Percentiles rank a stretch among this genome's conserved stretches.
These are phyloP conservation scores for Daedaleopsis nitida DNA, from an alignment of 768 basidiomycete genomes.

Conservation along the genomic window DNA sequence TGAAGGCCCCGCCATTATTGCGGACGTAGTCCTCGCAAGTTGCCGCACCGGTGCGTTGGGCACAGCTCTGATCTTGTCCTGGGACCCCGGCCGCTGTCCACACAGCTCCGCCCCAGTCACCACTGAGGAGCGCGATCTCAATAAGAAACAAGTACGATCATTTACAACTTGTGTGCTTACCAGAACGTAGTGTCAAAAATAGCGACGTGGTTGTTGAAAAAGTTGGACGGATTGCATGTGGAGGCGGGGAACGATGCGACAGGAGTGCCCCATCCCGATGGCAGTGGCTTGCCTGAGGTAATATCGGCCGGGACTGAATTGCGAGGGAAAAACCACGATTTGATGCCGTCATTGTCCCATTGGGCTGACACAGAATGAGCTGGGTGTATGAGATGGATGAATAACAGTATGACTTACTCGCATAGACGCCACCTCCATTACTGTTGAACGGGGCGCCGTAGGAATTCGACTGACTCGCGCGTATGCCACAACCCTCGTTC, in stretches of 20 bases:
- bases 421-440: constrained; percentile 87
- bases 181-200: constrained; percentile 90
- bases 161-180: constrained; percentile 37
- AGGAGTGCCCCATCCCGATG: constrained; percentile 74
- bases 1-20: constrained; percentile 68
- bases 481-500: constrained; percentile 83
- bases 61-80: constrained; percentile 87
- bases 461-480: constrained; percentile 56
- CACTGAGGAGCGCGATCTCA: constrained; percentile 43
- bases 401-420: constrained; percentile 56
- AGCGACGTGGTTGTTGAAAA: constrained; percentile 73
- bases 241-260: constrained; percentile 79
- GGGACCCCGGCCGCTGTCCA: constrained; percentile 76
- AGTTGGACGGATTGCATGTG: constrained; percentile 73
- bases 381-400: not conserved
- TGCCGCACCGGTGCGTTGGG: constrained; percentile 75
- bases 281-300: constrained; percentile 67
- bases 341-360: constrained; percentile 77
- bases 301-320: constrained; percentile 78
- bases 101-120: constrained; percentile 87
- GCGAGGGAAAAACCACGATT: constrained; percentile 82
- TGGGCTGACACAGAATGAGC: constrained; percentile 48
- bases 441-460: constrained; percentile 88
- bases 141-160: too few relatives aligned
- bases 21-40: constrained; percentile 81